Conservation (phyloP, 257 asterid species). For the Cinchona pubescens region DNA sequence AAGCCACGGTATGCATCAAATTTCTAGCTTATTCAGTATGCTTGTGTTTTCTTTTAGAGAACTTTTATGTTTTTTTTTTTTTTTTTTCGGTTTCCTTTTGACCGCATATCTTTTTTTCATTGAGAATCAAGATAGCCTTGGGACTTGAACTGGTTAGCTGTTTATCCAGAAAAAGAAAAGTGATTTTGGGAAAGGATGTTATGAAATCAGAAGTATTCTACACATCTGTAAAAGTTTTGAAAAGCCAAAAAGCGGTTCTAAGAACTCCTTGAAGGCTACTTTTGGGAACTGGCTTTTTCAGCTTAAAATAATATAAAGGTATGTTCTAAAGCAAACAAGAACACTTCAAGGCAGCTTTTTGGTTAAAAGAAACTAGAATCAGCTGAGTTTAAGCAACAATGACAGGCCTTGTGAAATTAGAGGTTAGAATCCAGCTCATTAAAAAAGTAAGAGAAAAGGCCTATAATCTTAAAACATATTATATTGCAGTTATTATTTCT, state of each 20-base stretch:
- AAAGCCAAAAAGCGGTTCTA: not conserved
- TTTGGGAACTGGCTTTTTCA: not conserved
- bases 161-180: not conserved
- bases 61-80: not conserved
- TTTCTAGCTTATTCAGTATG: not conserved
- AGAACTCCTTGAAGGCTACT: not conserved
- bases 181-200: not conserved
- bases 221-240: not conserved
- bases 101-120: not conserved
- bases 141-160: not conserved
- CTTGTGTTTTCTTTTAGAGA: not conserved
- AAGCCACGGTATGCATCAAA: conserved; percentile 73
- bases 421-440: too few species aligned
- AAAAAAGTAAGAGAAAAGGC: not conserved
- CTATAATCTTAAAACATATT: not conserved
- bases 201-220: too few species aligned
- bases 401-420: too few species aligned
- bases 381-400: too few species aligned
- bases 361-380: too few species aligned
- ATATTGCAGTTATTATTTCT: too few species aligned
- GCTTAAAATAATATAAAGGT: not conserved
- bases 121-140: not conserved
- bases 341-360: not conserved
- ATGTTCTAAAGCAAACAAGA: not conserved
- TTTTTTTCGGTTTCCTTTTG: not conserved